phyloP scores from a whole-genome alignment of 2,329 filamentous ascomycete species.

The Cercospora sojina region DNA sequence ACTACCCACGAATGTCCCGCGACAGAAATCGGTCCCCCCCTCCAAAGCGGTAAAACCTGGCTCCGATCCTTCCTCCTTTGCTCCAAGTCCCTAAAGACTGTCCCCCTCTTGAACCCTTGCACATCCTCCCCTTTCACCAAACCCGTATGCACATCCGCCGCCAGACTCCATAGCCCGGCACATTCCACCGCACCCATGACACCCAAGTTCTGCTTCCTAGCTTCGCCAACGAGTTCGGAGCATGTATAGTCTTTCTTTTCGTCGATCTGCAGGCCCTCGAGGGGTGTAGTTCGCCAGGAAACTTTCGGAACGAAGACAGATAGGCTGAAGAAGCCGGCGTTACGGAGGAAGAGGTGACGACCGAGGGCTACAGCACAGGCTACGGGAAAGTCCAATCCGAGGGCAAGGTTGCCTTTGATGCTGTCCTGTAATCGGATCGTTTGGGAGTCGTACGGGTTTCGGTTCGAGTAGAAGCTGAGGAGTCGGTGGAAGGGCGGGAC shows the following conservation, averaged over 20 bases:
- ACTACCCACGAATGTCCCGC: constrained; percentile 39
- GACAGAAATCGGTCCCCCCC: constrained; percentile 38
- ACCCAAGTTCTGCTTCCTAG: constrained; percentile 25
- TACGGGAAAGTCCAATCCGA: constrained; percentile 42
- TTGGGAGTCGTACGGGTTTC: constrained; percentile 31
- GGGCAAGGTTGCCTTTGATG: constrained; percentile 38
- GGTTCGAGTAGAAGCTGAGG: constrained; percentile 40
- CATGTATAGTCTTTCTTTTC: constrained; percentile 35
- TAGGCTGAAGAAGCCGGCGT: constrained; percentile 36
- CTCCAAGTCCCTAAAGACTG: constrained; percentile 33
- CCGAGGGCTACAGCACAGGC: constrained; percentile 37
- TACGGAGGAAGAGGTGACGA: constrained; percentile 37
- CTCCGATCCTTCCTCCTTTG: constrained; percentile 33
- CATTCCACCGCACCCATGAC: constrained; percentile 33
- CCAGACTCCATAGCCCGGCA: constrained; percentile 38
- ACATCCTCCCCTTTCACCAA: constrained; percentile 36
- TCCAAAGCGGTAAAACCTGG: constrained; percentile 40
- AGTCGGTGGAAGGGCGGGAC: constrained; percentile 39
- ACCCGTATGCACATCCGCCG: constrained; percentile 36
- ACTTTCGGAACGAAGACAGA: constrained; percentile 39
- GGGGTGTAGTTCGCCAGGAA: constrained; percentile 29
- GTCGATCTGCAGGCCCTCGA: constrained; percentile 37
- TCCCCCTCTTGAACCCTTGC: constrained; percentile 36
- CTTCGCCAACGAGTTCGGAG: constrained; percentile 31
- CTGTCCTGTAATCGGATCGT: constrained; percentile 40